Conservation (phyloP, 2,329 filamentous ascomycete genomes). For the Harringtonia lauricola region DNA sequence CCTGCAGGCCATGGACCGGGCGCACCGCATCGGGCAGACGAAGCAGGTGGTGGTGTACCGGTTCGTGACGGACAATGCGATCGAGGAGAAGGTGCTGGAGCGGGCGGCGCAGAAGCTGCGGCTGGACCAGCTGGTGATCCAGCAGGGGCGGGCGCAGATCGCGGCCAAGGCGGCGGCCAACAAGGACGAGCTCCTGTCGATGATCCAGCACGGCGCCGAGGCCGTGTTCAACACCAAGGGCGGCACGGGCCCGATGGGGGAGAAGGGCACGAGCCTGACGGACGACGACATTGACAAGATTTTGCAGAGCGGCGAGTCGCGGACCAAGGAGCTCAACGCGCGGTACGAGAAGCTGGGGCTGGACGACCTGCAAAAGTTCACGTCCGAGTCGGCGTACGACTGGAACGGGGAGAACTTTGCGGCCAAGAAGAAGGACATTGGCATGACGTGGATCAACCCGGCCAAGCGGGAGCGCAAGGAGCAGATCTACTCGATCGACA, state of each 20-base stretch:
- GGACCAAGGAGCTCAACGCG: slow-evolving; percentile 81
- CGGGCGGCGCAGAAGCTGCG: slow-evolving; percentile 93
- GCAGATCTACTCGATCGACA: slow-evolving; percentile 96
- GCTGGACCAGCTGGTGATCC: slow-evolving; percentile 93
- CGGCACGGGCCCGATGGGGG: slow-evolving; percentile 46
- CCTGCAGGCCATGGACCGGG: slow-evolving; percentile 96
- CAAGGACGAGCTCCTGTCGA: slow-evolving; percentile 90
- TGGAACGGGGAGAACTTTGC: slow-evolving; percentile 98
- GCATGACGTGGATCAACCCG: slow-evolving; percentile 94
- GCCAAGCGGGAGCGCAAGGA: slow-evolving; percentile 97
- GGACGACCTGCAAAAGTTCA: slow-evolving; percentile 95
- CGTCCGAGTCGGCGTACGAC: slow-evolving; percentile 92
- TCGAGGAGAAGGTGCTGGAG: slow-evolving; percentile 96
- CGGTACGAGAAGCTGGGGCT: slow-evolving; percentile 96
- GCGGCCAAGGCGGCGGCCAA: slow-evolving; percentile 85
- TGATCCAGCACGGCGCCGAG: slow-evolving; percentile 99
- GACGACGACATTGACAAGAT: slow-evolving; percentile 90
- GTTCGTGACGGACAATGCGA: slow-evolving; percentile 95
- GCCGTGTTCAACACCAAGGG: slow-evolving; percentile 76
- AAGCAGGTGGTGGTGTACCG: slow-evolving; percentile 96
- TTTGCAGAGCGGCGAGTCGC: slow-evolving; percentile 72
- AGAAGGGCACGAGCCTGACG: slow-evolving; percentile 51
- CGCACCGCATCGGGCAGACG: slow-evolving; percentile 95
- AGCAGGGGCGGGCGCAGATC: slow-evolving; percentile 88
- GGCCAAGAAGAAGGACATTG: slow-evolving; percentile 76